Evolutionary conservation across 495 filamentous ascomycete genomes (phyloP).

Genomic region (Penicillium psychrofluorescens): DNA sequence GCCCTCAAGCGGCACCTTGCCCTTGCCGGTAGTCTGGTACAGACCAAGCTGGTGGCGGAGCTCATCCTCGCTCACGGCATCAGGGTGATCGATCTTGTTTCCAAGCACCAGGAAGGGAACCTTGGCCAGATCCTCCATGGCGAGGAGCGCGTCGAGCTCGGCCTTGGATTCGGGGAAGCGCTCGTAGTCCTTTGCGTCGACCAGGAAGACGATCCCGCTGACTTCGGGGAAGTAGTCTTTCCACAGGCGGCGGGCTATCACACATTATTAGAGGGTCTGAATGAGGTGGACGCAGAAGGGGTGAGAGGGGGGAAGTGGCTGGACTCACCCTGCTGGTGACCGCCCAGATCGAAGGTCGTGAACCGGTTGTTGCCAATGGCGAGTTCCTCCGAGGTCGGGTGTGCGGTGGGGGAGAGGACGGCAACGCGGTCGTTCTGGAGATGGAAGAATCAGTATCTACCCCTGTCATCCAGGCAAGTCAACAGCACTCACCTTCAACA

Average conservation of each 20-base stretch:
- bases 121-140: constrained; percentile 88
- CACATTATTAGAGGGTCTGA: not conserved
- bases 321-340: constrained; percentile 84
- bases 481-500: constrained; percentile 69
- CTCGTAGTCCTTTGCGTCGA: constrained; percentile 95
- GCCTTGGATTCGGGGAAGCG: constrained; percentile 90
- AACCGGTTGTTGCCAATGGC: constrained; percentile 94
- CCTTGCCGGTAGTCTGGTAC: constrained; percentile 97
- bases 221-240: constrained; percentile 99
- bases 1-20: constrained; percentile 89
- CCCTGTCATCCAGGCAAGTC: not conserved
- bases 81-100: constrained; percentile 98
- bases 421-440: constrained; percentile 88
- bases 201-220: constrained; percentile 93
- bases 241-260: constrained; percentile 85
- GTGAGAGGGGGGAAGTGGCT: too few species aligned
- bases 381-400: constrained; percentile 92
- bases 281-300: not conserved
- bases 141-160: constrained; percentile 87
- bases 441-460: constrained; percentile 7
- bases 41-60: constrained; percentile 81
- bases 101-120: constrained; percentile 93
- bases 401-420: constrained; percentile 81
- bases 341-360: constrained; percentile 95
- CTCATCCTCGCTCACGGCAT: constrained; percentile 91